Evolutionary conservation across 1,139 yeast genomes (phyloP), one percentile per base, ranked within the genome.

Genomic region (Debaryomycetaceae sp.): DNA sequence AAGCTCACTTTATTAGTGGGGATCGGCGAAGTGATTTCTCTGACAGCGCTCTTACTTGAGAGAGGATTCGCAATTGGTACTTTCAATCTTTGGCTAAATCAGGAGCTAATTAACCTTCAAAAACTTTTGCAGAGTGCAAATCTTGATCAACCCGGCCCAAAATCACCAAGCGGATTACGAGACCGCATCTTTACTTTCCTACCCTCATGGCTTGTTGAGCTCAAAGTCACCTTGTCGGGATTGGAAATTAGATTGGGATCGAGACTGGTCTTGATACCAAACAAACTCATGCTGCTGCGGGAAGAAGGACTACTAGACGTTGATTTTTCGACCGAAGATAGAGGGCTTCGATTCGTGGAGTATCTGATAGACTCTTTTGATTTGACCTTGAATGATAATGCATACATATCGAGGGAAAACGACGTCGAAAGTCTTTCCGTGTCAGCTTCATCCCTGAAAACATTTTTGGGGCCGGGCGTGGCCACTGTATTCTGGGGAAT

Each of bases 201-300:
- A 15, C 81, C 81, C 1, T 32, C 40, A 1, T 71, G 76, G 70
- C 45, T 75, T 15, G 51, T 62, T 14, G 57, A 51, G 6, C 32
- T 60, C 7, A 52, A 53, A 18, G 16, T 73, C 4, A 46, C 43
- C 4, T 30, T 69, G 1, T 37, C 47, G 2, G 44, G 53, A 4
- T 42, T 66, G 4, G 44, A 46, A 3, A 27, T 74, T 0, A 41
- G 51, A 7, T 33, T 76, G 6, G 85, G 83, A 0, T 65, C 82
- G 1, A 58, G 82, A 29, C 77, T 85, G 1, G 65, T 77, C 0
- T 57, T 77, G 30, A 62, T 77, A 37, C 73, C 62, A 11, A 38
- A 67, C 8, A 58, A 62, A 14, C 55, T 58, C 27, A 40, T 61
- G 4, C 47, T 62, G 26, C 47, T 55, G 21, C 36, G 41, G 2